Evolutionary conservation across 371 early-diverging fungal genomes (phyloP), one percentile per base, ranked within the genome.

Genomic region (Thermomucor indicae-seudaticae): DNA sequence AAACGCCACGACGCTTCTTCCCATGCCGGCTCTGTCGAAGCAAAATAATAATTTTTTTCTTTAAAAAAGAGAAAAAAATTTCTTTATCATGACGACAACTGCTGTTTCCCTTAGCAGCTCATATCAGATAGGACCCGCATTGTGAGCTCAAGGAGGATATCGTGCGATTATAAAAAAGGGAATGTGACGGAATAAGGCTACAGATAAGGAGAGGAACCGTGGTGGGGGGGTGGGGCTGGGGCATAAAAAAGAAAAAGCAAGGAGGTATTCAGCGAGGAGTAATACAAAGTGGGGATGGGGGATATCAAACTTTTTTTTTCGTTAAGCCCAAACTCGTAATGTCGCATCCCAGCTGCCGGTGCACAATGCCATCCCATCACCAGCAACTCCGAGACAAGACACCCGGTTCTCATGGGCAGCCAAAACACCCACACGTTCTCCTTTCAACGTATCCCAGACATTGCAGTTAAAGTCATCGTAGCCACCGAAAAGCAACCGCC

Each of bases 381-480:
- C 83, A 6, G 92, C 81, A 2, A 97, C 94, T 24, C 97, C 98
- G 30, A 97, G 69, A 66, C 97, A 96, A 53, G 90, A 90, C 16
- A 97, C 97, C 28, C 98, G 83, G 76, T 96, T 96, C 42, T 96
- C 97, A 64, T 97, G 98, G 16, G 89, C 91, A 45, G 92, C 82
- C 45, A 97, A 69, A 4, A 95, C 92, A 34, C 96, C 95, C 7
- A 95, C 93, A 42, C 96, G 81, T 53, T 95, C 92, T 40, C 93
- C 93, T 67, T 93, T 91, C 43, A 97, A 78, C 12, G 95, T 95
- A 68, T 97, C 98, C 98, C 98, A 97, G 8, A 95, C 96, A 61
- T 97, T 92, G 79, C 95, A 94, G 68, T 95, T 96, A 67, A 91
- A 97, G 69, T 98, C 98, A 65, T 98, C 98, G 62, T 97, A 97